phyloP scores from a whole-genome alignment of 257 asterid genomes.

The Misopates orontium region DNA sequence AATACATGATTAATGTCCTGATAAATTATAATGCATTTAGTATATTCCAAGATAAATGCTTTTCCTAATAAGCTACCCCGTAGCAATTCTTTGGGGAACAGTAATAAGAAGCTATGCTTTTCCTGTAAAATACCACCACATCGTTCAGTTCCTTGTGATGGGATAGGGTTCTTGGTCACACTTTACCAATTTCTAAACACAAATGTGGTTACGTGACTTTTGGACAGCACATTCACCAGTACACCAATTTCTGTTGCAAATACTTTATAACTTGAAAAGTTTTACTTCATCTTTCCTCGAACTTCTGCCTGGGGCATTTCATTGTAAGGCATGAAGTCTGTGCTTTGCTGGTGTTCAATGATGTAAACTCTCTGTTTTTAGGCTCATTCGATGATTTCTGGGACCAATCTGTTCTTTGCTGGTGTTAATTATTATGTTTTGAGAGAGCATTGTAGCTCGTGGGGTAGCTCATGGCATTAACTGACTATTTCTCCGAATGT shows the following conservation, averaged over 20 bases:
- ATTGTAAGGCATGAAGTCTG: not conserved
- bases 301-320: not conserved
- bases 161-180: not conserved
- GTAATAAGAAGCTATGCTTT: not conserved
- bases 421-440: constrained; percentile 12
- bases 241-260: constrained; percentile 6
- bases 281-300: not conserved
- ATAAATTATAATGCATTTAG: not conserved
- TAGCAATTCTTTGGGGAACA: constrained; percentile 4
- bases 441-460: constrained; percentile 6
- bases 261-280: not conserved
- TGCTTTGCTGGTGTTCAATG: constrained; percentile 4
- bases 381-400: not conserved
- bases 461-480: constrained; percentile 5
- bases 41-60: not conserved
- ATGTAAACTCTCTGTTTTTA: not conserved
- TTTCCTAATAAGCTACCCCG: constrained; percentile 1
- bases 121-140: not conserved
- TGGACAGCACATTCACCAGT: not conserved
- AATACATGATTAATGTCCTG: not conserved
- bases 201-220: not conserved
- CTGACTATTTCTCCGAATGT: constrained; percentile 35
- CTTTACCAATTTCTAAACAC: not conserved
- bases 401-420: not conserved
- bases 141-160: not conserved